These are phyloP conservation scores for Aureobasidium sp. DNA, from an alignment of 2,329 filamentous ascomycete species.

Conservation along the genomic window DNA sequence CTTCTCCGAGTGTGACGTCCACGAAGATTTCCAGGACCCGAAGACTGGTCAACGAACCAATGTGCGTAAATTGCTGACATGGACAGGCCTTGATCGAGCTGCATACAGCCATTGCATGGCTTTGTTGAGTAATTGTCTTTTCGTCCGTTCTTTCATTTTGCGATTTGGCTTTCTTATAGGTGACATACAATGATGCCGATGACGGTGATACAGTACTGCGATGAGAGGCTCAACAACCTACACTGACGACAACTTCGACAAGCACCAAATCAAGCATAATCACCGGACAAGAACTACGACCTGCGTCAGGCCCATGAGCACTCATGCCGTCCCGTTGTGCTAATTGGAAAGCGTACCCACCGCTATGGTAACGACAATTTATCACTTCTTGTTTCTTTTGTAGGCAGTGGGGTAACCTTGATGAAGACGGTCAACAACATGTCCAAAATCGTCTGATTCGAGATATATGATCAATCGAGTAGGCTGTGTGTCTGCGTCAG, in stretches of 20 bases:
- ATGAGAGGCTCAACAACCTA: not conserved
- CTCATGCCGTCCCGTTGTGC: not conserved
- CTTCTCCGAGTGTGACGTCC: not conserved
- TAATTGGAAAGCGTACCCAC: not conserved
- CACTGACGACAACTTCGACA: not conserved
- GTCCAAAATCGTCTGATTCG: not conserved
- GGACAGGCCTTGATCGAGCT: not conserved
- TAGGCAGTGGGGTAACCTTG: not conserved
- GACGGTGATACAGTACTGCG: not conserved
- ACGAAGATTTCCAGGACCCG: not conserved
- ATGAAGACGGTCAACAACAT: not conserved
- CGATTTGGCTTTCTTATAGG: not conserved
- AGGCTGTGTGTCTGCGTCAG: not conserved
- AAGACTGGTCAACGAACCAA: not conserved
- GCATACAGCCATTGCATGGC: not conserved
- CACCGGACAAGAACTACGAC: not conserved
- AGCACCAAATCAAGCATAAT: not conserved
- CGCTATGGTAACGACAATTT: slow-evolving; percentile 10
- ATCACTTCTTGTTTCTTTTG: slow-evolving; percentile 4
- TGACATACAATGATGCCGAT: not conserved
- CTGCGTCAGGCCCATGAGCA: not conserved
- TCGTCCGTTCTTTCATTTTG: not conserved
- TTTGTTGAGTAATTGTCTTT: not conserved
- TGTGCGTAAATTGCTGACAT: not conserved
- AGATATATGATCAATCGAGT: not conserved